phyloP scores from a whole-genome alignment of 1,139 yeast species.

The Candida glucosophila region DNA sequence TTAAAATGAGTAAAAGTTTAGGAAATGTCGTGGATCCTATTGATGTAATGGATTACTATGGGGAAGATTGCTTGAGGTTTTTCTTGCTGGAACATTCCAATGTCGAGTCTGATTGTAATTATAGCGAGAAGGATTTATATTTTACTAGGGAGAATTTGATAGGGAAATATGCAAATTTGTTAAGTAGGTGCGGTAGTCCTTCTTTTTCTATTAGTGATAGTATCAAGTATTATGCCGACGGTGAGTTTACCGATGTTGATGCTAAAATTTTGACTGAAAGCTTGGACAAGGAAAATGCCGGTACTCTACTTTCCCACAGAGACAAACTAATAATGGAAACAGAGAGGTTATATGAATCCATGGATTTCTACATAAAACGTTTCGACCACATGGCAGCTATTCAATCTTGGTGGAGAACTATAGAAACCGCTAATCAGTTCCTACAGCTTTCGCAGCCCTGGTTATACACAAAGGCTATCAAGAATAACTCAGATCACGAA shows the following conservation, averaged over 20 bases:
- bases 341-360: too few species aligned
- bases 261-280: constrained; percentile 3
- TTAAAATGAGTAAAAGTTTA: constrained; percentile 86
- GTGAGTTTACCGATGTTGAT: constrained; percentile 19
- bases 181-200: constrained; percentile 64
- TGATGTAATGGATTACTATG: constrained; percentile 49
- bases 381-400: constrained; percentile 58
- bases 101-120: constrained; percentile 72
- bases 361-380: constrained; percentile 32
- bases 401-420: constrained; percentile 50
- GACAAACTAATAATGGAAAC: constrained; percentile 11
- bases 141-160: constrained; percentile 58
- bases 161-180: constrained; percentile 76
- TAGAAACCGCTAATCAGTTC: constrained; percentile 56
- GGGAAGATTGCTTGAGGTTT: constrained; percentile 67
- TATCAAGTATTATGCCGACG: constrained; percentile 12
- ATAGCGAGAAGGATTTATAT: constrained; percentile 50
- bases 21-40: constrained; percentile 97
- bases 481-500: constrained; percentile 19
- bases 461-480: constrained; percentile 24
- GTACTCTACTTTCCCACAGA: too few species aligned
- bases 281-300: constrained; percentile 8
- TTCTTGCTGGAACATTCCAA: constrained; percentile 72
- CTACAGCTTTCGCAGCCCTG: constrained; percentile 59
- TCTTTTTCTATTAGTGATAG: constrained; percentile 55